These are phyloP conservation scores for Cairneyella variabilis DNA, from an alignment of 495 filamentous ascomycete species.

Conservation along the genomic window DNA sequence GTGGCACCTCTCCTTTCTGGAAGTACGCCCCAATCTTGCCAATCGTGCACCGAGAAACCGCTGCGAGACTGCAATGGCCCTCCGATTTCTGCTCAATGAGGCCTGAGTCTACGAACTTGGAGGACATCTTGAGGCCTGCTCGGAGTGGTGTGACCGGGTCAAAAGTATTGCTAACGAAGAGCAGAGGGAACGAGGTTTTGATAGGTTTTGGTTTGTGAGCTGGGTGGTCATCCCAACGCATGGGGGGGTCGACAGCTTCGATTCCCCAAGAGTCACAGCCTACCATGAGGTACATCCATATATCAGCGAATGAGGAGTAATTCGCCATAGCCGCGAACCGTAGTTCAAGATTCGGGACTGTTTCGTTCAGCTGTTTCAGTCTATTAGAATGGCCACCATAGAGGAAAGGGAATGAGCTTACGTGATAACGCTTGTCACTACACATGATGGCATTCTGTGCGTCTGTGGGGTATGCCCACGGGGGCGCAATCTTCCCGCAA, in stretches of 20 bases:
- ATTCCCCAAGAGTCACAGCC: conserved; percentile 42
- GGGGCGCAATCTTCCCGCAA: conserved; percentile 17
- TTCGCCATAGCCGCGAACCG: conserved; percentile 34
- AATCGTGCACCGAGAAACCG: conserved; percentile 37
- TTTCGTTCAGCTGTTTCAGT: conserved; percentile 32
- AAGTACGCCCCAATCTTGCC: conserved; percentile 36
- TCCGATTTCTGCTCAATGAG: conserved; percentile 40
- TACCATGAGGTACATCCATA: conserved; percentile 37
- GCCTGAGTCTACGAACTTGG: conserved; percentile 39
- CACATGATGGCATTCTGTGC: conserved; percentile 41
- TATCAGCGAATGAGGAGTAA: conserved; percentile 39
- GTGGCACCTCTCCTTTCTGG: conserved; percentile 35
- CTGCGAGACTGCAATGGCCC: conserved; percentile 41
- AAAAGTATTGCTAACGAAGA: conserved; percentile 55
- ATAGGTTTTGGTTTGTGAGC: conserved; percentile 28
- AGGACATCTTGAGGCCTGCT: conserved; percentile 48
- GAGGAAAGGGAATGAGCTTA: conserved; percentile 11
- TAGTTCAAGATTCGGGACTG: conserved; percentile 30
- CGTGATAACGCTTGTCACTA: conserved; percentile 39
- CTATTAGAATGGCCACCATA: not conserved
- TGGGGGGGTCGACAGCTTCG: conserved; percentile 30
- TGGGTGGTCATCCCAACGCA: conserved; percentile 34
- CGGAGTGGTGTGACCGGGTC: conserved; percentile 58
- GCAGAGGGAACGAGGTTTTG: conserved; percentile 51
- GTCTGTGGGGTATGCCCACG: conserved; percentile 40